phyloP scores from a whole-genome alignment of 2,329 filamentous ascomycete genomes.

The Colletotrichum orchidophilum region DNA sequence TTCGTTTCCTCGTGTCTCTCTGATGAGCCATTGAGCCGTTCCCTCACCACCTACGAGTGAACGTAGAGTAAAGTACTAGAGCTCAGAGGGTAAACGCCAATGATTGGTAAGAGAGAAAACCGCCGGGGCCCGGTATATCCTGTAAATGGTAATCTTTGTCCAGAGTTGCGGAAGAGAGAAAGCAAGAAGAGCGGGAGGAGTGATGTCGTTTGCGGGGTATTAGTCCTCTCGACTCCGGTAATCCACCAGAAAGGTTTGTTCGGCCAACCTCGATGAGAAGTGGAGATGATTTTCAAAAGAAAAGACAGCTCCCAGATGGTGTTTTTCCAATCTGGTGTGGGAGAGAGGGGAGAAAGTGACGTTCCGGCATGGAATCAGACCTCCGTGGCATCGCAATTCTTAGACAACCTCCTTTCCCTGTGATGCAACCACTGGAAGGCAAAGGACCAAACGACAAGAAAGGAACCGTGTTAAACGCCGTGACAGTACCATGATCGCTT shows the following conservation, averaged over 20 bases:
- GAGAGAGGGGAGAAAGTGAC: slow-evolving; percentile 48
- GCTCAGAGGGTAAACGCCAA: slow-evolving; percentile 35
- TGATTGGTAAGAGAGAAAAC: neutral
- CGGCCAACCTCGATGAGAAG: slow-evolving; percentile 62
- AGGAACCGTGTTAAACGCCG: slow-evolving; percentile 28
- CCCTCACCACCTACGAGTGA: slow-evolving; percentile 25
- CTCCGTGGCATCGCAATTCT: slow-evolving; percentile 31
- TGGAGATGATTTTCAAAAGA: slow-evolving; percentile 48
- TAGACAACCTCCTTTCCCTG: slow-evolving; percentile 28
- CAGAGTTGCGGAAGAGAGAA: slow-evolving; percentile 15
- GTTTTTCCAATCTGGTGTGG: slow-evolving; percentile 61
- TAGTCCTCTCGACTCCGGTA: slow-evolving; percentile 52
- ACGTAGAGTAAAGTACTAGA: slow-evolving; percentile 19
- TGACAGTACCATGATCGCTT: slow-evolving; percentile 30
- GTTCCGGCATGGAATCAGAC: slow-evolving; percentile 35
- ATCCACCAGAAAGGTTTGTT: slow-evolving; percentile 53
- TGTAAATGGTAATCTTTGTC: neutral
- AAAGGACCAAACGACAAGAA: slow-evolving; percentile 27
- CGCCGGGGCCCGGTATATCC: slow-evolving; percentile 20
- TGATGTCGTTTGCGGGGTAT: slow-evolving; percentile 41
- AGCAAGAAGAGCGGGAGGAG: slow-evolving; percentile 41
- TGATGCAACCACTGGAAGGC: slow-evolving; percentile 18
- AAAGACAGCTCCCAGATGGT: slow-evolving; percentile 54
- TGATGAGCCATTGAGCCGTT: slow-evolving; percentile 15
- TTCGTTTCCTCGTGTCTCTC: slow-evolving; percentile 16